Percentiles rank a stretch among this genome's conserved stretches.
Conservation (phyloP, 768 basidiomycete genomes). For the Pulveroboletus sp. region DNA sequence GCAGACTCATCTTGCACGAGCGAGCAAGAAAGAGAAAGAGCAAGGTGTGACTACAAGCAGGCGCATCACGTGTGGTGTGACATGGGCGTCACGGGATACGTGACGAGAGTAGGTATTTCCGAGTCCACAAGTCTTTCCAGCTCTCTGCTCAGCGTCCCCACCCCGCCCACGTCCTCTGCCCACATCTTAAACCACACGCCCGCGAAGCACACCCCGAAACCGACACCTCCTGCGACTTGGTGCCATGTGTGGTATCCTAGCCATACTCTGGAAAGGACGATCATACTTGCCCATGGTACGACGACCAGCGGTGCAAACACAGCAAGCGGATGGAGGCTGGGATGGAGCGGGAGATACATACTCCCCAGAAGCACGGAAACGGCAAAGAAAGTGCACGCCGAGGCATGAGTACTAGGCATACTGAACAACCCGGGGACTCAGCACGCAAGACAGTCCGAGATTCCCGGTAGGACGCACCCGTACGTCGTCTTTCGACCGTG, state of each 20-base stretch:
- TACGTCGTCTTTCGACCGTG: constrained; percentile 50
- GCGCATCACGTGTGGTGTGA: constrained; percentile 24
- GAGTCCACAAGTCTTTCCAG: constrained; percentile 7
- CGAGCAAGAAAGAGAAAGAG: constrained; percentile 5
- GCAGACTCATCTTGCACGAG: constrained; percentile 44
- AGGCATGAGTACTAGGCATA: constrained; percentile 83
- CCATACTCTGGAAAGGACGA: constrained; percentile 65
- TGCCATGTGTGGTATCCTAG: constrained; percentile 72
- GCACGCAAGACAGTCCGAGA: neutral
- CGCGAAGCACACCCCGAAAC: constrained; percentile 52
- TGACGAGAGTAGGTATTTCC: neutral
- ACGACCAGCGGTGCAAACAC: constrained; percentile 41
- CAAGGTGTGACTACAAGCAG: constrained; percentile 18
- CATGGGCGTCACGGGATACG: constrained; percentile 21
- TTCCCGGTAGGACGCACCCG: constrained; percentile 47
- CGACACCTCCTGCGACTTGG: constrained; percentile 59
- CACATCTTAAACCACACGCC: constrained; percentile 56
- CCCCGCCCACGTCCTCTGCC: constrained; percentile 27
- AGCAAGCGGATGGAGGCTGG: constrained; percentile 38
- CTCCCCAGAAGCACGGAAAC: constrained; percentile 57
- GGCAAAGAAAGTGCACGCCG: constrained; percentile 60
- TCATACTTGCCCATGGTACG: constrained; percentile 49
- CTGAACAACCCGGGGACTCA: constrained; percentile 32
- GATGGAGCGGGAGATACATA: constrained; percentile 54
- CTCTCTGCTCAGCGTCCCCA: constrained; percentile 18